Conservation (phyloP, 2,329 filamentous ascomycete genomes). For the Pseudopyrenochaeta lycopersici region DNA sequence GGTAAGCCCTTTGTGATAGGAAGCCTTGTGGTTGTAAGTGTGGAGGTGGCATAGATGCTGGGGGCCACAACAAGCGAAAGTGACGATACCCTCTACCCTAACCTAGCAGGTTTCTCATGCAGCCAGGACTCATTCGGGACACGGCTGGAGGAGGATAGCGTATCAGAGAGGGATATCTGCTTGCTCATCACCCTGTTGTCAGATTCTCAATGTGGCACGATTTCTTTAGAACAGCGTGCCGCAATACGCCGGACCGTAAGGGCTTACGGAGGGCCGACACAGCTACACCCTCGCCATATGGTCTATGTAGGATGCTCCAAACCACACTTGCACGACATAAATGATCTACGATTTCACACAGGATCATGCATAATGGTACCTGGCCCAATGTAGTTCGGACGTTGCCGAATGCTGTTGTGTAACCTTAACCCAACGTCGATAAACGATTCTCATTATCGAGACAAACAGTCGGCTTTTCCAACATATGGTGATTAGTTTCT, state of each 20-base stretch:
- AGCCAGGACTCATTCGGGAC: background rate
- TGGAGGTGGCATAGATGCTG: constrained; percentile 2
- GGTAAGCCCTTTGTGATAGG: constrained; percentile 15
- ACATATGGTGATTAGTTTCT: background rate
- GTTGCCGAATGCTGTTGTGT: background rate
- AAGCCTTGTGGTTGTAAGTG: background rate
- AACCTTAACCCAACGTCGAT: background rate
- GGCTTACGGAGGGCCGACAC: background rate
- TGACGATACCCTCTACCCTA: background rate
- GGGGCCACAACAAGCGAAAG: constrained; percentile 9
- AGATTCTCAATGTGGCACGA: background rate
- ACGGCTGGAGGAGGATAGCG: background rate
- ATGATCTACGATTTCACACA: background rate
- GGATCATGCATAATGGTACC: constrained; percentile 2
- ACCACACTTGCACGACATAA: background rate
- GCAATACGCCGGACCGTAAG: background rate
- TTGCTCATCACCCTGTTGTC: background rate
- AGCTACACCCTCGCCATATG: constrained; percentile 14
- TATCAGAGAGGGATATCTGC: background rate
- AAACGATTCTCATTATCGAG: background rate
- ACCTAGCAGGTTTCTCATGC: constrained; percentile 4
- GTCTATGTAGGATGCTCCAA: constrained; percentile 6
- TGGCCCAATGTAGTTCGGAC: constrained; percentile 6
- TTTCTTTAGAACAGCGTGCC: background rate
- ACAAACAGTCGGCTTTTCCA: background rate